phyloP scores from a whole-genome alignment of 2,329 filamentous ascomycete genomes.

The Scopulariopsis brevicaulis region DNA sequence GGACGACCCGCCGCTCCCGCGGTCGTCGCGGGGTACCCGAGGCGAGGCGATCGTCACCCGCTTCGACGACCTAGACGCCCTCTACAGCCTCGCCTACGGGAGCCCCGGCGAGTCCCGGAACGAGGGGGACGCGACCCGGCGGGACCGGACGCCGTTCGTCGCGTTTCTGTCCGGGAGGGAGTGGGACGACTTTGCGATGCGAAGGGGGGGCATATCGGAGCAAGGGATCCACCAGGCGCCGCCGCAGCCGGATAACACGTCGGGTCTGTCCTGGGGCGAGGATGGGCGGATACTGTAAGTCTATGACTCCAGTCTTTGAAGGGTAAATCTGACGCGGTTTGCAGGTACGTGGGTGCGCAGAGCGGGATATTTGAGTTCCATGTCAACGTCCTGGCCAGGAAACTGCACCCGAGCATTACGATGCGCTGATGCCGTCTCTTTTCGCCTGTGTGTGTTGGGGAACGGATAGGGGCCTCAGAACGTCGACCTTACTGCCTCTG shows the following conservation, averaged over 20 bases:
- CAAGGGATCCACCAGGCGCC: conserved; percentile 27
- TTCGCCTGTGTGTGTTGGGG: background rate
- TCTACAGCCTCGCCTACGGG: conserved; percentile 24
- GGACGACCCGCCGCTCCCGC: conserved; percentile 1
- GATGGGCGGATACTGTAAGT: conserved; percentile 49
- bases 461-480: background rate
- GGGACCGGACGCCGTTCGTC: conserved; percentile 9
- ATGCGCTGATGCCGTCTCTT: conserved; percentile 28
- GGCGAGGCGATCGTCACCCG: background rate
- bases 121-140: conserved; percentile 2
- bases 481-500: background rate
- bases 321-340: background rate
- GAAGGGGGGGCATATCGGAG: conserved; percentile 15
- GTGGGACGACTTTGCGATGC: conserved; percentile 6
- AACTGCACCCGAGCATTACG: conserved; percentile 42
- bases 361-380: conserved; percentile 68
- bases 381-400: conserved; percentile 52
- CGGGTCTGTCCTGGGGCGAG: conserved; percentile 50
- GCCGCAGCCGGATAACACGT: conserved; percentile 44
- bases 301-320: too few relatives aligned
- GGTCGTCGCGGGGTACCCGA: background rate
- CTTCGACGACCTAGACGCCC: conserved; percentile 29
- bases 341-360: conserved; percentile 42
- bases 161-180: conserved; percentile 4
- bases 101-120: conserved; percentile 1